Evolutionary conservation across 179 eudicot species (phyloP).

Genomic region (Patellifolia procumbens): DNA sequence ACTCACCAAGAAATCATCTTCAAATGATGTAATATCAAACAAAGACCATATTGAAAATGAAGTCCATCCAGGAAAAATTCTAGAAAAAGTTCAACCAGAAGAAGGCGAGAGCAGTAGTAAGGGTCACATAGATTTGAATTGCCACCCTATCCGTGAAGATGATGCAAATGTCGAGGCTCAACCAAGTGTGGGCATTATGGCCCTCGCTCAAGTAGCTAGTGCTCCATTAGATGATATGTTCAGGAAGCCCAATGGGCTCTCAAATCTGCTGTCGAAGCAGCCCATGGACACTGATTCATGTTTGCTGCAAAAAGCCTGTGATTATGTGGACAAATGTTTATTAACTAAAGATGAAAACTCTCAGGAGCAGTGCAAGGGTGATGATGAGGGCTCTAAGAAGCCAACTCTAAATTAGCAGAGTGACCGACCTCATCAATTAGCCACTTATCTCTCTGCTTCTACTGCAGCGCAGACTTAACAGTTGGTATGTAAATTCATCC

Average conservation of each 20-base stretch:
- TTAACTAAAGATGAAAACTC: constrained; percentile 16
- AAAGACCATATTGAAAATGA: constrained; percentile 35
- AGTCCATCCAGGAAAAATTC: constrained; percentile 3
- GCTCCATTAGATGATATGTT: constrained; percentile 40
- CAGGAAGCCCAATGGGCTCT: constrained; percentile 35
- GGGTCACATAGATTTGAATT: constrained; percentile 73
- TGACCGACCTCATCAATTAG: constrained; percentile 2
- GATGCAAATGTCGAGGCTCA: constrained; percentile 38
- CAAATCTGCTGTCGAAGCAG: constrained; percentile 24
- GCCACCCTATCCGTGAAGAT: constrained; percentile 68
- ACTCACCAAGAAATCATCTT: constrained; percentile 28
- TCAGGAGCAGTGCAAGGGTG: constrained; percentile 23
- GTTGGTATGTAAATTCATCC: constrained; percentile 23
- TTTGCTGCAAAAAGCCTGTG: constrained; percentile 30
- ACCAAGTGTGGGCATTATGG: constrained; percentile 32
- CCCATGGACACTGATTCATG: constrained; percentile 30
- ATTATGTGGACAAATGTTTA: constrained; percentile 20
- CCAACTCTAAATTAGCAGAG: constrained; percentile 12
- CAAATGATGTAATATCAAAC: constrained; percentile 22
- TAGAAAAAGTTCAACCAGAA: constrained; percentile 26
- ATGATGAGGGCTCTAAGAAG: constrained; percentile 22
- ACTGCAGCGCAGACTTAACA: constrained; percentile 6
- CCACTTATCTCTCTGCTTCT: neutral
- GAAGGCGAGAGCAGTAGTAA: constrained; percentile 45
- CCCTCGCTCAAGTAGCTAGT: constrained; percentile 39